Percentiles rank a stretch among this genome's conserved stretches.
These are phyloP conservation scores for Kodamaea nitidulidarum DNA, from an alignment of 805 yeast species.

Conservation along the genomic window DNA sequence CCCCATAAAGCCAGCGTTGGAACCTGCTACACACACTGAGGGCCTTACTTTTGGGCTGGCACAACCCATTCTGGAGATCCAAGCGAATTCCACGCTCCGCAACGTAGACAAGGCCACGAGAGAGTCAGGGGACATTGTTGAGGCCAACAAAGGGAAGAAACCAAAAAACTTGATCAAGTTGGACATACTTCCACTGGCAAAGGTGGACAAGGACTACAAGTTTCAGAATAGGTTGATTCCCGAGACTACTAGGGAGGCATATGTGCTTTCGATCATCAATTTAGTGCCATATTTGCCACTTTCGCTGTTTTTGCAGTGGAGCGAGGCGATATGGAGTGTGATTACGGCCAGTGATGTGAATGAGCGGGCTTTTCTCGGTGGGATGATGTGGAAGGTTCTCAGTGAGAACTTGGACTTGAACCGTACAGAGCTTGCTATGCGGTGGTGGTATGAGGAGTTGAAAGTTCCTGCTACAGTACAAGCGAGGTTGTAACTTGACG, in stretches of 20 bases:
- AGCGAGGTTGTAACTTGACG: background rate
- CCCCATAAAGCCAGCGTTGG: constrained; percentile 12
- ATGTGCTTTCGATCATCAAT: constrained; percentile 44
- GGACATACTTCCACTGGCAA: constrained; percentile 12
- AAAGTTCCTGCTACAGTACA: constrained; percentile 2
- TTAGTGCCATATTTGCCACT: constrained; percentile 52
- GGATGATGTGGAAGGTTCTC: constrained; percentile 48
- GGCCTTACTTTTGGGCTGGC: constrained; percentile 16
- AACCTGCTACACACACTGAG: background rate
- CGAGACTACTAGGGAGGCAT: constrained; percentile 46
- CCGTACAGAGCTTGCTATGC: constrained; percentile 49
- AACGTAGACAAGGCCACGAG: constrained; percentile 20
- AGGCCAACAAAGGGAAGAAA: constrained; percentile 28
- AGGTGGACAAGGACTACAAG: constrained; percentile 13
- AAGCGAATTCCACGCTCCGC: constrained; percentile 33
- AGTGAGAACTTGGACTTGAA: constrained; percentile 57
- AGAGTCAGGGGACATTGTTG: constrained; percentile 20
- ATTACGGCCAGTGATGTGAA: constrained; percentile 25
- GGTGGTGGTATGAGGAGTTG: constrained; percentile 58
- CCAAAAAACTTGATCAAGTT: constrained; percentile 27
- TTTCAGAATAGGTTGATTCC: constrained; percentile 26
- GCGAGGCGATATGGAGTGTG: constrained; percentile 40
- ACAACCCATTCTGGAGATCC: constrained; percentile 35
- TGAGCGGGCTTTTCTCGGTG: constrained; percentile 39
- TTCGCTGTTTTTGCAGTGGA: constrained; percentile 41